Percentiles rank a stretch among this genome's conserved stretches.
Evolutionary conservation across 2,329 filamentous ascomycete genomes (phyloP).

Genomic region (Sarocladium strictum): DNA sequence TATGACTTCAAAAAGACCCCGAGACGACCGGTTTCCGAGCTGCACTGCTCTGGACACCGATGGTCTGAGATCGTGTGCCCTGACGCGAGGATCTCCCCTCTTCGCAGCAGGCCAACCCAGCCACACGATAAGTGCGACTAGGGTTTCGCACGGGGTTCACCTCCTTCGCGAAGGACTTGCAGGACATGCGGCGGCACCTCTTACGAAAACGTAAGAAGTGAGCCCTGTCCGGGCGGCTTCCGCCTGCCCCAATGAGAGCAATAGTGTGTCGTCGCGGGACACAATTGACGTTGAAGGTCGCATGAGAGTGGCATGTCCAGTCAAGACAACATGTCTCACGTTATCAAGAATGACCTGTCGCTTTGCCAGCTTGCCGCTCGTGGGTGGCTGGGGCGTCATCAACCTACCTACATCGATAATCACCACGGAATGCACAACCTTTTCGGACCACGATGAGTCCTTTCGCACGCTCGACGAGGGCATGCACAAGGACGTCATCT

Average conservation of each 20-base stretch:
- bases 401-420: background rate
- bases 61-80: background rate
- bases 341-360: background rate
- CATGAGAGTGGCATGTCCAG: background rate
- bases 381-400: background rate
- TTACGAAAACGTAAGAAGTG: background rate
- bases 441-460: background rate
- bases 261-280: background rate
- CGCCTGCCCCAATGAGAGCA: background rate
- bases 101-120: background rate
- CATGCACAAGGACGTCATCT: background rate
- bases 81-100: background rate
- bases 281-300: background rate
- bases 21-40: background rate
- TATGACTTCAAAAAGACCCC: slow-evolving; percentile 1
- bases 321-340: background rate
- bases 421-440: background rate
- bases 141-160: background rate
- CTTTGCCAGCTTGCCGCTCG: background rate
- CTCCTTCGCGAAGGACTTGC: background rate
- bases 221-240: background rate
- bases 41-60: background rate
- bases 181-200: background rate
- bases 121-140: background rate
- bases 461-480: background rate